Conservation (phyloP, 805 yeast species). For the Candida golubevii region DNA sequence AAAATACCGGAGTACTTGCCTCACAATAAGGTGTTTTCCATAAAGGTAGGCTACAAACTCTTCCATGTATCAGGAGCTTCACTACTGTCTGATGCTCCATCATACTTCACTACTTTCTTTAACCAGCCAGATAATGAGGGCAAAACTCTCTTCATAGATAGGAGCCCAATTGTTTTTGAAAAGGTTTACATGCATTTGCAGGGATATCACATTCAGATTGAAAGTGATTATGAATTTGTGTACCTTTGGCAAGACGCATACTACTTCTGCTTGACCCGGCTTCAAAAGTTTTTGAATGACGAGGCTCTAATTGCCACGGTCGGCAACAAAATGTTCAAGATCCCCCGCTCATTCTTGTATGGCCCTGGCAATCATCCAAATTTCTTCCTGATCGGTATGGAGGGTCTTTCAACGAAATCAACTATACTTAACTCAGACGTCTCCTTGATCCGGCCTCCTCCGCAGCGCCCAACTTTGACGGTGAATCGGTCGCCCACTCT, state of each 20-base stretch:
- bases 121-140: conserved; percentile 32
- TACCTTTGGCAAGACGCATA: conserved; percentile 64
- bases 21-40: conserved; percentile 61
- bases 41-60: conserved; percentile 63
- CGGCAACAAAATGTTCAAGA: conserved; percentile 56
- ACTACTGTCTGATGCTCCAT: conserved; percentile 79
- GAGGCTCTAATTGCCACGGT: conserved; percentile 55
- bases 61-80: conserved; percentile 81
- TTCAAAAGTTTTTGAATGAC: conserved; percentile 45
- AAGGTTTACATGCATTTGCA: conserved; percentile 69
- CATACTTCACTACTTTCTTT: conserved; percentile 78
- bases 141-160: conserved; percentile 58
- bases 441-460: conserved; percentile 71
- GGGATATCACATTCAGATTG: conserved; percentile 68
- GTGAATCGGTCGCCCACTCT: conserved; percentile 48
- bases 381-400: conserved; percentile 62
- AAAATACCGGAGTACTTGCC: conserved; percentile 55
- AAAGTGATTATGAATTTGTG: conserved; percentile 55
- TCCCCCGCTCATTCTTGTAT: conserved; percentile 52
- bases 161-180: conserved; percentile 67
- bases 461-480: conserved; percentile 55
- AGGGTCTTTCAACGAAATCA: conserved; percentile 49
- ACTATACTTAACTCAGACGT: conserved; percentile 30
- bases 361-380: conserved; percentile 72
- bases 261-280: conserved; percentile 61